Base-by-base conservation (phyloP, 2,329 filamentous ascomycete species). In the Corniculantispora saksenae region DNA sequence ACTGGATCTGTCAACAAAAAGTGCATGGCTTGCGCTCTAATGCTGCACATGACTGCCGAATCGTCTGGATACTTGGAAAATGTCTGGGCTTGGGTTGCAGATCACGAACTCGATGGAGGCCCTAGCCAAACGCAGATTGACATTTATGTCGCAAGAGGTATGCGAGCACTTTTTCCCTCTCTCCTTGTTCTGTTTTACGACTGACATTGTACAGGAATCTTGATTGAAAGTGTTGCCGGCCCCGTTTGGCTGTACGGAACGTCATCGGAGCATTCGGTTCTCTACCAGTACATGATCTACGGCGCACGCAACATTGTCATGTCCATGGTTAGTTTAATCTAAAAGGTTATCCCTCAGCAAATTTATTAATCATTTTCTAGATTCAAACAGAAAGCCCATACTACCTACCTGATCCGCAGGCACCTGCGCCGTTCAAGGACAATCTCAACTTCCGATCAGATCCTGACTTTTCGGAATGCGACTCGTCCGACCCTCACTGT, bases 1-100 rank as follows among this genome's bases (percentile, higher is more conserved):
- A 40, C 78, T 65, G 53, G 69, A 66, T 47, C 69, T 69, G 60
- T 78, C 67, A 67, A 71, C 61, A 35, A 69, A 38, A 69, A 73
- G 25, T 80, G 77, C 64, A 72, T 74, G 51, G 76, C 70, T 9
- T 75, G 73, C 1, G 76, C 70, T 61, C 73, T 77, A 70, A 70
- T 71, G 29, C 71, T 79, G 68, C 73, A 75, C 32, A 68, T 79
- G 43, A 74, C 73, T 1, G 65, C 70, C 27, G 68, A 67, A 4
- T 76, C 71, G 0, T 71, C 71, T 0, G 64, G 66, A 80, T 81
- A 65, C 47, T 25, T 67, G 2, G 66, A 67, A 35, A 67, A 67
- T 23, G 55, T 66, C 7, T 67, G 66, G 81, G 73, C 78, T 25
- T 83, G 81, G 81, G 79, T 78, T 19, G 77, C 79, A 17, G 81